Evolutionary conservation across 495 filamentous ascomycete genomes (phyloP), one percentile per base, ranked within the genome.

Genomic region (Podospora conica): DNA sequence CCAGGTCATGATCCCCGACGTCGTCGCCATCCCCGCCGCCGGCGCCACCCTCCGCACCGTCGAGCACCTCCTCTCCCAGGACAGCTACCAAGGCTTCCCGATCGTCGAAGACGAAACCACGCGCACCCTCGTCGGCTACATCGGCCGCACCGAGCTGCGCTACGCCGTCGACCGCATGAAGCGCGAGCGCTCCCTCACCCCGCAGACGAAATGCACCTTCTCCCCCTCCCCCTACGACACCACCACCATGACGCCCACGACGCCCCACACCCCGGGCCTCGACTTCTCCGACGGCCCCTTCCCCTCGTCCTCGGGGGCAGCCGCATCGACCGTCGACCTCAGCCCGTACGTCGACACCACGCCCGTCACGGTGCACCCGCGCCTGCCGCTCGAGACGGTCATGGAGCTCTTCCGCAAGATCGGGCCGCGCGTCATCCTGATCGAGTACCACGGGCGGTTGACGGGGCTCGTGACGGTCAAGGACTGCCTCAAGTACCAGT

Each of bases 391-490:
- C 0, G 95, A 98, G 77, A 98, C 95, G 0, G 95, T 97, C 55
- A 97, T 98, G 92, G 95, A 98, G 75, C 86, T 98, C 55, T 98
- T 98, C 83, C 94, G 95, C 74, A 98, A 98, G 81, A 93, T 98
- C 77, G 95, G 96, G 0, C 95, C 95, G 3, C 87, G 96, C 2
- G 92, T 97, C 12, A 92, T 98, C 61, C 82, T 98, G 18, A 91
- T 98, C 55, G 96, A 98, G 74, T 89, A 96, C 72, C 88, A 89
- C 57, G 95, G 95, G 23, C 84, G 86, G 33, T 83, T 98, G 3
- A 83, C 82, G 0, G 95, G 95, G 2, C 82, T 98, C 6, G 92
- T 98, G 11, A 98, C 95, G 0, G 91, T 97, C 66, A 98, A 98
- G 77, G 95, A 98, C 77, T 97, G 96, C 67, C 78, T 98, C 64